Percentiles rank a stretch among this genome's conserved stretches.
phyloP scores from a whole-genome alignment of 768 basidiomycete species.

The Suillus subluteus region DNA sequence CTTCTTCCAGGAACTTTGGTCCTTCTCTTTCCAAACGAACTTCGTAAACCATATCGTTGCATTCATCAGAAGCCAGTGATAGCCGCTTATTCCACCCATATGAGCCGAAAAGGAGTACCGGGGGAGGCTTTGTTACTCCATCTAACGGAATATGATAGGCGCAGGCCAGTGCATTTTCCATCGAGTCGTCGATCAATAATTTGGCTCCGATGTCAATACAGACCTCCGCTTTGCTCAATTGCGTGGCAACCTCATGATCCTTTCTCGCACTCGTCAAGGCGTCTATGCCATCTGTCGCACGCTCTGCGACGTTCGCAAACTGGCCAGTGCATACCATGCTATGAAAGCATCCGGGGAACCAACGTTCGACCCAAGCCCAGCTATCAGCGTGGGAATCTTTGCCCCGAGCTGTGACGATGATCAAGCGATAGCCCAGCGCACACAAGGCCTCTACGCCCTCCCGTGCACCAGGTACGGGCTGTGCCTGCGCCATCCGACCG shows the following conservation, averaged over 20 bases:
- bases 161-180: slow-evolving; percentile 75
- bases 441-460: slow-evolving; percentile 60
- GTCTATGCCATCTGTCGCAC: slow-evolving; percentile 15
- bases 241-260: slow-evolving; percentile 51
- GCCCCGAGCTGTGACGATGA: slow-evolving; percentile 78
- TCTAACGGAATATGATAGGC: slow-evolving; percentile 33
- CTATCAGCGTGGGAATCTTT: slow-evolving; percentile 57
- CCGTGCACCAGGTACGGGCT: slow-evolving; percentile 62
- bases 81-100: slow-evolving; percentile 77
- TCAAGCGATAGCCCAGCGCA: slow-evolving; percentile 65
- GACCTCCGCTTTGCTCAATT: slow-evolving; percentile 73
- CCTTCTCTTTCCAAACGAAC: slow-evolving; percentile 49
- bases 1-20: slow-evolving; percentile 62
- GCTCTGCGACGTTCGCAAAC: slow-evolving; percentile 57
- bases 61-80: slow-evolving; percentile 47
- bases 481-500: slow-evolving; percentile 47
- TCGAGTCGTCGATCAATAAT: slow-evolving; percentile 78
- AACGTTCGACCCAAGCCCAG: slow-evolving; percentile 65
- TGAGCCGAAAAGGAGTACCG: slow-evolving; percentile 72
- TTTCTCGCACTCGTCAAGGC: not conserved
- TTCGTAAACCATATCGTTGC: slow-evolving; percentile 58
- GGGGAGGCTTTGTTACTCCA: slow-evolving; percentile 38
- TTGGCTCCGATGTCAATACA: slow-evolving; percentile 65
- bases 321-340: slow-evolving; percentile 75
- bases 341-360: slow-evolving; percentile 68